Conservation (phyloP, 768 basidiomycete species). For the Lentinula lateritia region DNA sequence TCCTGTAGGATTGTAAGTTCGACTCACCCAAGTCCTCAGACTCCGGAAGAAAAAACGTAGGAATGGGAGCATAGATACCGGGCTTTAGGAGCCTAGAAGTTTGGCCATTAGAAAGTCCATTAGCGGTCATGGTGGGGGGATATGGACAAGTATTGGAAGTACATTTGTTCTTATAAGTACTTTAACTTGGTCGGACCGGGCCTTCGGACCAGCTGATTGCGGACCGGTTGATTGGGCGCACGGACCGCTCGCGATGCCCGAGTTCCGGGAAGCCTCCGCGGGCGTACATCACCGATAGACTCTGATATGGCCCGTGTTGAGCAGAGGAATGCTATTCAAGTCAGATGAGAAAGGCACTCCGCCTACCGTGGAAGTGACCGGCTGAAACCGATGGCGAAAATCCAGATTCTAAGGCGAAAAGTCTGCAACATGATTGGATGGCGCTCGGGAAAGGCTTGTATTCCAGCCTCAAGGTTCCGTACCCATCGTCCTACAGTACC, state of each 20-base stretch:
- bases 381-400: not conserved
- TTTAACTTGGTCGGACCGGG: not conserved
- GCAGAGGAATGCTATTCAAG: not conserved
- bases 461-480: not conserved
- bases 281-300: not conserved
- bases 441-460: not conserved
- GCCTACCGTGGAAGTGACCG: not conserved
- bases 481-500: not conserved
- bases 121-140: constrained; percentile 32
- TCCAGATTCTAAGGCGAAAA: not conserved
- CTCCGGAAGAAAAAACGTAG: constrained; percentile 72
- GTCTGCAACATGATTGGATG: not conserved
- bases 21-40: constrained; percentile 79
- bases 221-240: not conserved
- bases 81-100: constrained; percentile 54
- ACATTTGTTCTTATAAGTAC: not conserved
- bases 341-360: not conserved
- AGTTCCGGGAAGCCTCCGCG: not conserved
- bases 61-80: constrained; percentile 84
- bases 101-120: constrained; percentile 14
- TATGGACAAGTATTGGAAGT: not conserved
- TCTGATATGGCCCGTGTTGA: no score
- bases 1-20: not conserved
- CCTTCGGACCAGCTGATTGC: not conserved
- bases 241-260: not conserved